These are phyloP conservation scores for Pseudogymnoascus sp. DNA, from an alignment of 2,329 filamentous ascomycete species.

Conservation along the genomic window DNA sequence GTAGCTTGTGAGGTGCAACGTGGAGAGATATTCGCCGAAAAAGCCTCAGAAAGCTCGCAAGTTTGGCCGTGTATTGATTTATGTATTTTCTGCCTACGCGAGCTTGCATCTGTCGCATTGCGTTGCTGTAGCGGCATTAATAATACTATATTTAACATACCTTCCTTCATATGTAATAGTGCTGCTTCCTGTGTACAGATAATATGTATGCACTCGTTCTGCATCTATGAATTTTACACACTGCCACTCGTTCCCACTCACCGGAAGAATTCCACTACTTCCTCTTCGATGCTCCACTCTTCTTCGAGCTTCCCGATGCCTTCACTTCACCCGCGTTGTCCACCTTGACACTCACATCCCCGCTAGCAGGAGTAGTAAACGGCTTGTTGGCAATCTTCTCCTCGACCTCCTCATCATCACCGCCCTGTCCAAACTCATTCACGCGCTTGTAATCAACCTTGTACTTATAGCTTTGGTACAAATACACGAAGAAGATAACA, in stretches of 20 bases:
- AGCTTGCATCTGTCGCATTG: neutral
- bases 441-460: slow-evolving; percentile 84
- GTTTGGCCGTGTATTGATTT: slow-evolving; percentile 1
- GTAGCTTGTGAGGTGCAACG: neutral
- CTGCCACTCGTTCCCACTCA: neutral
- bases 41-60: neutral
- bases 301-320: slow-evolving; percentile 41
- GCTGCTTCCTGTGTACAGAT: neutral
- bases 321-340: slow-evolving; percentile 26
- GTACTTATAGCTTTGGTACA: slow-evolving; percentile 93
- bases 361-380: slow-evolving; percentile 15
- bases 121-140: neutral
- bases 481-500: slow-evolving; percentile 94
- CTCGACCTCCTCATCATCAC: slow-evolving; percentile 69
- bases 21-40: neutral
- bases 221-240: neutral
- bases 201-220: neutral
- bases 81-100: neutral
- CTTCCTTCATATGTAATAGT: neutral
- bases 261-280: slow-evolving; percentile 29
- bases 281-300: slow-evolving; percentile 40
- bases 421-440: slow-evolving; percentile 97
- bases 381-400: slow-evolving; percentile 38
- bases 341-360: slow-evolving; percentile 16
- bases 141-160: slow-evolving; percentile 1